These are phyloP conservation scores for Thyridium curvatum DNA, from an alignment of 2,329 filamentous ascomycete genomes.

Conservation along the genomic window DNA sequence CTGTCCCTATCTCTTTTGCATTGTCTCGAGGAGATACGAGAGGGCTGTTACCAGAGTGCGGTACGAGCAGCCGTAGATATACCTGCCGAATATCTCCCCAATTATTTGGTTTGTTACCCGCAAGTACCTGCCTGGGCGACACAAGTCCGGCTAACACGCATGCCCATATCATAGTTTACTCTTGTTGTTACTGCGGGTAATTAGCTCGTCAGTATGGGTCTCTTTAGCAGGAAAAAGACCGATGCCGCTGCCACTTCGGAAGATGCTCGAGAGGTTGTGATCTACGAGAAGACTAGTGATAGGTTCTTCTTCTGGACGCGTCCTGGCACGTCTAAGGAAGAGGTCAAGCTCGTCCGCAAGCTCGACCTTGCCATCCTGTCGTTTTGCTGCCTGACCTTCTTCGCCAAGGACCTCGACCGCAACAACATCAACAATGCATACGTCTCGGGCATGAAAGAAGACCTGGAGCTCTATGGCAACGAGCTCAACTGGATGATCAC, in stretches of 20 bases:
- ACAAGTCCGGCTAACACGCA: no score
- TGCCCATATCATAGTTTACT: no score
- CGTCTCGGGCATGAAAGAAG: slow-evolving; percentile 22
- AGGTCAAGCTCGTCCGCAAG: slow-evolving; percentile 17
- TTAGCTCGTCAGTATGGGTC: neutral
- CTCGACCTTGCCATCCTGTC: slow-evolving; percentile 19
- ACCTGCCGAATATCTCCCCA: no score
- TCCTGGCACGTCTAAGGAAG: slow-evolving; percentile 10
- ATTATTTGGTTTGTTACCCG: no score
- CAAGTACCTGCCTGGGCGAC: no score
- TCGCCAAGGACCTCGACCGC: slow-evolving; percentile 18
- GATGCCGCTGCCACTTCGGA: neutral
- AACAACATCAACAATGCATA: slow-evolving; percentile 20
- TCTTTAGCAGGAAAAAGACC: slow-evolving; percentile 1
- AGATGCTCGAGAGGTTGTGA: slow-evolving; percentile 1
- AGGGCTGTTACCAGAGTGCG: no score
- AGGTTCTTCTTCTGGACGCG: slow-evolving; percentile 3
- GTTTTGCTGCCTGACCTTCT: slow-evolving; percentile 16
- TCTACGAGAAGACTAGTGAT: slow-evolving; percentile 3
- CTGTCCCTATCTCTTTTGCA: no score
- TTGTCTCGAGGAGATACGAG: no score
- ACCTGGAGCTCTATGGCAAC: slow-evolving; percentile 20
- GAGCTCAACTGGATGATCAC: slow-evolving; percentile 21
- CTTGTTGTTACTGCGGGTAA: no score
- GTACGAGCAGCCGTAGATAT: no score